phyloP scores from a whole-genome alignment of 73 alveolate genomes.

The Breviolum minutum region DNA sequence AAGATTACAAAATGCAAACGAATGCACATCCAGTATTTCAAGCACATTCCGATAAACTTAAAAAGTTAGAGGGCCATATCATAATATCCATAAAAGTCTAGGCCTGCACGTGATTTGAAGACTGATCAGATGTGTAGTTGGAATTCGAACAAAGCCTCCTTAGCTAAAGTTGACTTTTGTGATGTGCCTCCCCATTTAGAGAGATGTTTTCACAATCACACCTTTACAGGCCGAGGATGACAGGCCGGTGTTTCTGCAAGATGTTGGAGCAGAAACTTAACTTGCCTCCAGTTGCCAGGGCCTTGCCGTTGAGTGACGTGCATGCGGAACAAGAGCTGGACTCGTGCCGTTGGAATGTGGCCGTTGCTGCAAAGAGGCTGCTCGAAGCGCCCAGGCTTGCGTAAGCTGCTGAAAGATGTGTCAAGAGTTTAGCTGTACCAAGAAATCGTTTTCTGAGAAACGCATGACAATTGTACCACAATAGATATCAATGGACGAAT shows the following conservation, averaged over 20 bases:
- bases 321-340: slow-evolving; percentile 43
- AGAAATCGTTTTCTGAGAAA: too few relatives aligned
- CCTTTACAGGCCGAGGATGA: background rate
- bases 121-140: too few relatives aligned
- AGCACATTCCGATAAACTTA: too few relatives aligned
- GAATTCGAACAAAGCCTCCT: background rate
- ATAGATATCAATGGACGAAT: too few relatives aligned
- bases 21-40: background rate
- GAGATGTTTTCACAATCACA: background rate
- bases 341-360: slow-evolving; percentile 31
- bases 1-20: background rate
- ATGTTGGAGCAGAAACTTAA: too few relatives aligned
- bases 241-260: background rate
- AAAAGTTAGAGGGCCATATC: background rate
- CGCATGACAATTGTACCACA: too few relatives aligned
- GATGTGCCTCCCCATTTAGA: too few relatives aligned
- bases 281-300: background rate
- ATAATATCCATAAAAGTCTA: background rate
- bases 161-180: too few relatives aligned
- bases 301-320: background rate
- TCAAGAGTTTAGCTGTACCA: too few relatives aligned
- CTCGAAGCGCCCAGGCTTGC: slow-evolving; percentile 3
- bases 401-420: background rate
- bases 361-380: background rate
- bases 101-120: too few relatives aligned